A percentile compares a stretch with the other conserved stretches of the same genome.
phyloP scores from a whole-genome alignment of 768 basidiomycete species.

The Trametes villosa region DNA sequence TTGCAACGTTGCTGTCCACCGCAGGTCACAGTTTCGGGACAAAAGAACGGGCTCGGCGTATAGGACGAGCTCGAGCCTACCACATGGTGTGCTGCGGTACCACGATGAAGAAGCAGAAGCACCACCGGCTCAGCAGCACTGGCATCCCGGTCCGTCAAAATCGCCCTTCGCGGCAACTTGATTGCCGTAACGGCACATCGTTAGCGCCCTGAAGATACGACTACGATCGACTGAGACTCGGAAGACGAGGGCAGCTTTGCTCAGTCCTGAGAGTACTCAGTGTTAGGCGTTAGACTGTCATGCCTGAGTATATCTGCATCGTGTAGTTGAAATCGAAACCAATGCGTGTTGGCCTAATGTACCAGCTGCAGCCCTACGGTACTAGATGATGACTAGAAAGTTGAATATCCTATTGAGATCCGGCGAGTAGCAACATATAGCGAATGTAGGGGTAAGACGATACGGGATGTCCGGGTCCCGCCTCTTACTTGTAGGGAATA shows the following conservation, averaged over 20 bases:
- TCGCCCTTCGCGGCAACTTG: too few species aligned
- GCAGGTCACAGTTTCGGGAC: not conserved
- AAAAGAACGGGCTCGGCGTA: not conserved
- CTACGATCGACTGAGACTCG: too few species aligned
- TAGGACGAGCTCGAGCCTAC: not conserved
- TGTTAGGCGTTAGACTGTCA: too few species aligned
- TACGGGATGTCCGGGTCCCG: not conserved
- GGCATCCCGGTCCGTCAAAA: too few species aligned
- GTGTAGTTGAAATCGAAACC: not conserved
- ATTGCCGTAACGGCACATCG: too few species aligned
- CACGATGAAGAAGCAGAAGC: not conserved
- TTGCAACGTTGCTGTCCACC: not conserved
- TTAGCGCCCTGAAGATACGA: too few species aligned
- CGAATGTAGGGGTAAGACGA: not conserved
- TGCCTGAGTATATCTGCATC: not conserved
- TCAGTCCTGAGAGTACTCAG: too few species aligned
- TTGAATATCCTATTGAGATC: too few species aligned
- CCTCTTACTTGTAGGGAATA: conserved; percentile 40
- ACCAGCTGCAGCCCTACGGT: too few species aligned
- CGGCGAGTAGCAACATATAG: not conserved
- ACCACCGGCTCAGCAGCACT: not conserved
- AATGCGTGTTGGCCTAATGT: not conserved
- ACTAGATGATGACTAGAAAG: too few species aligned
- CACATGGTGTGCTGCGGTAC: conserved; percentile 1
- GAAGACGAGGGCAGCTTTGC: too few species aligned